These are phyloP conservation scores for Ogataea pignaliae DNA, from an alignment of 805 yeast species.

Conservation along the genomic window DNA sequence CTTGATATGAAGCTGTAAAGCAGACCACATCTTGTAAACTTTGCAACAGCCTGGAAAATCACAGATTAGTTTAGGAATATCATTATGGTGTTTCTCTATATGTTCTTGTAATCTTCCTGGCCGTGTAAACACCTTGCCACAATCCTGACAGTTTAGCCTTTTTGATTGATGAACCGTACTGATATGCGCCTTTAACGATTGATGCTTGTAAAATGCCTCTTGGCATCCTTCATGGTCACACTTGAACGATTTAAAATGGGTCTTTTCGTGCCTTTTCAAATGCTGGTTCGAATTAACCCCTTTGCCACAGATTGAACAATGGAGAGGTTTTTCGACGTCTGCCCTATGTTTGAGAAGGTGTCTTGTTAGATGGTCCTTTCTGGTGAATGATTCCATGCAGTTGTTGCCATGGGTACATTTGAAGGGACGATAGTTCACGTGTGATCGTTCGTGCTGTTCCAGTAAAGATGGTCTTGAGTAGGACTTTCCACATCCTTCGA, in stretches of 20 bases:
- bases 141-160: constrained; percentile 51
- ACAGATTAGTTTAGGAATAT: constrained; percentile 51
- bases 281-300: constrained; percentile 83
- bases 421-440: constrained; percentile 76
- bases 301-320: constrained; percentile 72
- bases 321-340: constrained; percentile 58
- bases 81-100: constrained; percentile 54
- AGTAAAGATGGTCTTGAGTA: constrained; percentile 79
- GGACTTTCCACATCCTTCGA: constrained; percentile 65
- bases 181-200: constrained; percentile 69
- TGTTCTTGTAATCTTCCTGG: constrained; percentile 68
- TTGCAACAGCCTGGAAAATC: constrained; percentile 56
- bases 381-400: constrained; percentile 63
- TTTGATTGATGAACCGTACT: constrained; percentile 54
- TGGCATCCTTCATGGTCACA: constrained; percentile 62
- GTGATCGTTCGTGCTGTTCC: constrained; percentile 77
- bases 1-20: constrained; percentile 65
- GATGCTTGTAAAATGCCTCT: constrained; percentile 69
- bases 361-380: constrained; percentile 78
- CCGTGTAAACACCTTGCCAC: constrained; percentile 60
- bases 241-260: constrained; percentile 64
- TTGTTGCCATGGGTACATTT: constrained; percentile 45
- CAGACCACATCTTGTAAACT: constrained; percentile 67
- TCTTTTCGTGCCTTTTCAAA: constrained; percentile 71
- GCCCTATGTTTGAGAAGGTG: constrained; percentile 61